phyloP scores from a whole-genome alignment of 2,329 filamentous ascomycete species.

The Aureobasidium sp. region DNA sequence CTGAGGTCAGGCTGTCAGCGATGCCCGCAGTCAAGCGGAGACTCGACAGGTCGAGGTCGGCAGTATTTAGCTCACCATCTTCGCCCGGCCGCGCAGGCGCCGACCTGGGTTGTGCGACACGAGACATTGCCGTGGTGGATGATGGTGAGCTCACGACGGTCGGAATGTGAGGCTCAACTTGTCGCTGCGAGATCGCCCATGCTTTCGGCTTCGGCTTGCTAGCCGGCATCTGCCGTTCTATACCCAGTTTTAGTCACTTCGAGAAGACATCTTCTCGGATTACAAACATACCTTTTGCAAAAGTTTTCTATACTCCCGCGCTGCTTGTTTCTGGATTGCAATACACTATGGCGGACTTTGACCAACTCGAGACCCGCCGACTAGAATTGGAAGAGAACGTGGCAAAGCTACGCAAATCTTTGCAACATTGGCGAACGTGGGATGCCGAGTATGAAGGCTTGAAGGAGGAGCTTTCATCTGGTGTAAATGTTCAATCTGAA shows the following conservation, averaged over 20 bases:
- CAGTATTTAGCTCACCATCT: conserved; percentile 24
- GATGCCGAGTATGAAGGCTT: conserved; percentile 87
- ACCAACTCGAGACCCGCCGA: conserved; percentile 42
- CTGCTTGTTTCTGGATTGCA: background rate
- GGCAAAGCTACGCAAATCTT: conserved; percentile 60
- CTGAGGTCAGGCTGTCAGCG: conserved; percentile 28
- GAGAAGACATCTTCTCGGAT: background rate
- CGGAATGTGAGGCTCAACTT: background rate
- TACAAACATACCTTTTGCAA: conserved; percentile 2
- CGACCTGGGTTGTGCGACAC: conserved; percentile 22
- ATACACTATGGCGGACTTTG: conserved; percentile 1
- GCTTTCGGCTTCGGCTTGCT: conserved; percentile 1
- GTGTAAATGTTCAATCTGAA: conserved; percentile 40
- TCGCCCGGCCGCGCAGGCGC: conserved; percentile 18
- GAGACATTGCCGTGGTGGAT: conserved; percentile 23
- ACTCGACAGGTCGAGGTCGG: conserved; percentile 12
- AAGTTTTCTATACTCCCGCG: background rate
- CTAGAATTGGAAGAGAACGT: conserved; percentile 68
- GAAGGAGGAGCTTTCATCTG: conserved; percentile 64
- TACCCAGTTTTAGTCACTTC: conserved; percentile 2
- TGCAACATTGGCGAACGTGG: conserved; percentile 84
- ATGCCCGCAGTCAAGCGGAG: background rate
- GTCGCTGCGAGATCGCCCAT: background rate
- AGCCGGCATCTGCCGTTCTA: background rate
- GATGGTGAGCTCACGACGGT: conserved; percentile 17